A percentile compares a stretch with the other conserved stretches of the same genome.
These are phyloP conservation scores for Debaryomyces coudertii DNA, from an alignment of 1,139 yeast genomes.

Conservation along the genomic window DNA sequence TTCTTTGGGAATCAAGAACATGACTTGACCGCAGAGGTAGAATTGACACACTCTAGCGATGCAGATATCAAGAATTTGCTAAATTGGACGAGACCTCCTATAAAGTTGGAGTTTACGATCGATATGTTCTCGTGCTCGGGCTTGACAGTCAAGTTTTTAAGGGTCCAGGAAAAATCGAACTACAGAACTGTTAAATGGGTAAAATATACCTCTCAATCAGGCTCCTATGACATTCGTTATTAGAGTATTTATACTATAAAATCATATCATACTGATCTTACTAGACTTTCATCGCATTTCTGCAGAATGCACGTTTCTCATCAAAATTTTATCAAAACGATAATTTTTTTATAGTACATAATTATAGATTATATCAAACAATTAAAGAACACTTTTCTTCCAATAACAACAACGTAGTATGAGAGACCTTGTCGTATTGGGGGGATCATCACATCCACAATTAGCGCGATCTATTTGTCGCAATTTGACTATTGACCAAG, in stretches of 20 bases:
- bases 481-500: constrained; percentile 63
- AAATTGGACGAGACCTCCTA: constrained; percentile 76
- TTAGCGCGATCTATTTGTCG: constrained; percentile 65
- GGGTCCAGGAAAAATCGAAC: constrained; percentile 65
- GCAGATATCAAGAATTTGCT: constrained; percentile 20
- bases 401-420: constrained; percentile 29
- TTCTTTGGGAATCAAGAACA: constrained; percentile 70
- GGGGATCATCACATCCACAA: constrained; percentile 75
- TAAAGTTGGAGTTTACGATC: constrained; percentile 67
- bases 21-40: constrained; percentile 54
- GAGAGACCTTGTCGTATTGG: constrained; percentile 77
- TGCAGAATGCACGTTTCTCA: constrained; percentile 4
- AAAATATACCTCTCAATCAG: constrained; percentile 72
- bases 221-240: constrained; percentile 77
- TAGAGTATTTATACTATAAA: constrained; percentile 22
- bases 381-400: neutral
- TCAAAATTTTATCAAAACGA: constrained; percentile 3
- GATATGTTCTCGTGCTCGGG: constrained; percentile 84
- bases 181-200: constrained; percentile 88
- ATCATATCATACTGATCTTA: neutral
- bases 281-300: neutral
- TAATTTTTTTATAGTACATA: constrained; percentile 1
- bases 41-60: constrained; percentile 26
- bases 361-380: neutral
- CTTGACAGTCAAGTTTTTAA: constrained; percentile 69